Percentiles rank a stretch among this genome's conserved stretches.
These are phyloP conservation scores for Pseudogymnoascus sp. DNA, from an alignment of 2,329 filamentous ascomycete species.

Conservation along the genomic window DNA sequence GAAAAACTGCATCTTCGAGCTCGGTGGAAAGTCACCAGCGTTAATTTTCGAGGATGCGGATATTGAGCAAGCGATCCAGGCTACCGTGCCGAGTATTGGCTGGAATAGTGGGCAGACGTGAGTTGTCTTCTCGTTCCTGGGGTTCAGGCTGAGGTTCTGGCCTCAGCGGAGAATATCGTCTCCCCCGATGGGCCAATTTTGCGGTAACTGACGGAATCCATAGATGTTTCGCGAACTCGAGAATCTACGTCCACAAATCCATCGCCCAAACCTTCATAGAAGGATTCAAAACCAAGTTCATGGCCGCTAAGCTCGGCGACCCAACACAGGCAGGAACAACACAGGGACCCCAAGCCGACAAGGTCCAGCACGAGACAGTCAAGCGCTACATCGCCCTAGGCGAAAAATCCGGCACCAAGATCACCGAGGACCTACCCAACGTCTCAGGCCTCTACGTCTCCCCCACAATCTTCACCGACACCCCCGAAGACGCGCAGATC, in stretches of 20 bases:
- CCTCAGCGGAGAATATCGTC: background rate
- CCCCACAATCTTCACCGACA: constrained; percentile 19
- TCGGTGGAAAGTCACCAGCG: constrained; percentile 49
- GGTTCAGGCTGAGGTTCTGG: background rate
- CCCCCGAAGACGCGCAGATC: constrained; percentile 8
- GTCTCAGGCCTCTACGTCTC: constrained; percentile 18
- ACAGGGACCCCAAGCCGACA: constrained; percentile 13
- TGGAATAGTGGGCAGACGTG: constrained; percentile 22
- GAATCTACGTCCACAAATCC: constrained; percentile 21
- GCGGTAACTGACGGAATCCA: background rate
- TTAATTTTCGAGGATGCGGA: constrained; percentile 46
- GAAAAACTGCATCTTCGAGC: constrained; percentile 46
- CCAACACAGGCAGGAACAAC: constrained; percentile 13
- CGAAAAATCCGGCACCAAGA: constrained; percentile 11
- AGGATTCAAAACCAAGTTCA: constrained; percentile 18
- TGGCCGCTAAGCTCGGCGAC: constrained; percentile 15
- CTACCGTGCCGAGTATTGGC: constrained; percentile 16
- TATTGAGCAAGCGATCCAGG: constrained; percentile 19
- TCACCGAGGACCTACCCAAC: background rate
- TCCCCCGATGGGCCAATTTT: background rate
- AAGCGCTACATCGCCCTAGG: constrained; percentile 18
- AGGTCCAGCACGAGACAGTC: constrained; percentile 21
- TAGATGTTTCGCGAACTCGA: constrained; percentile 18
- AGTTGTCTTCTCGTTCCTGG: background rate
- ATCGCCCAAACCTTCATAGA: constrained; percentile 19